phyloP scores from a whole-genome alignment of 441 rosid genomes.

The Brassica hybrid region DNA sequence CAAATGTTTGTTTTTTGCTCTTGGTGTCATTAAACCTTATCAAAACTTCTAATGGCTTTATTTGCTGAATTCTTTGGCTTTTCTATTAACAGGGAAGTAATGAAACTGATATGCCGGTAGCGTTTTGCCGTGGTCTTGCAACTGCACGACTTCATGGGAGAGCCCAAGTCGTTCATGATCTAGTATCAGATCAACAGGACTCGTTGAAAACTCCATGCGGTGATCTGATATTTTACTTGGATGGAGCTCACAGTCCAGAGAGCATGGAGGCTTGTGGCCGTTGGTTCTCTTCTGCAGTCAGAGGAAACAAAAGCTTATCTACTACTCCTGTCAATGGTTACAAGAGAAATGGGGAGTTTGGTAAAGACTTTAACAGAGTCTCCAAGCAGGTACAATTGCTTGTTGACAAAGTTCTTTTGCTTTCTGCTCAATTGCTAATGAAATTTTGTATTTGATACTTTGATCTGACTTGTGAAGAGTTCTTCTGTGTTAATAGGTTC shows the following conservation, averaged over 20 bases:
- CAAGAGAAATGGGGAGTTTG: constrained; percentile 33
- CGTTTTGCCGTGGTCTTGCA: constrained; percentile 81
- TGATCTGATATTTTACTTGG: constrained; percentile 82
- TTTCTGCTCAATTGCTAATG: constrained; percentile 1
- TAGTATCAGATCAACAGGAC: constrained; percentile 41
- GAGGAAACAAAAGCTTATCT: constrained; percentile 40
- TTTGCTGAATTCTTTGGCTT: constrained; percentile 43
- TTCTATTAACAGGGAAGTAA: constrained; percentile 45
- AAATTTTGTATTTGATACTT: neutral
- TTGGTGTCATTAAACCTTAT: constrained; percentile 25
- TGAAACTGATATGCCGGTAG: constrained; percentile 56
- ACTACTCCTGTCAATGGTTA: constrained; percentile 50
- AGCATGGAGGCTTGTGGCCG: constrained; percentile 94
- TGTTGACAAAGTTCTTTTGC: neutral
- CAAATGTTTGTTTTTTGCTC: constrained; percentile 51
- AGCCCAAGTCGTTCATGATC: constrained; percentile 75
- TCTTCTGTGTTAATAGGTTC: constrained; percentile 55
- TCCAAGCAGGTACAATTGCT: constrained; percentile 63
- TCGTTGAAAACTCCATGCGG: constrained; percentile 52
- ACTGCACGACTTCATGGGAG: constrained; percentile 80
- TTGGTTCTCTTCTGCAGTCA: constrained; percentile 79
- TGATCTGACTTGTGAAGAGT: constrained; percentile 19
- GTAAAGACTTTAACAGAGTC: constrained; percentile 45
- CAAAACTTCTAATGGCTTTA: constrained; percentile 17
- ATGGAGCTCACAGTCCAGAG: constrained; percentile 98